Evolutionary conservation across 225 moss, liverwort and hornwort species (phyloP).

Genomic region (Pseudisothecium myosuroides): DNA sequence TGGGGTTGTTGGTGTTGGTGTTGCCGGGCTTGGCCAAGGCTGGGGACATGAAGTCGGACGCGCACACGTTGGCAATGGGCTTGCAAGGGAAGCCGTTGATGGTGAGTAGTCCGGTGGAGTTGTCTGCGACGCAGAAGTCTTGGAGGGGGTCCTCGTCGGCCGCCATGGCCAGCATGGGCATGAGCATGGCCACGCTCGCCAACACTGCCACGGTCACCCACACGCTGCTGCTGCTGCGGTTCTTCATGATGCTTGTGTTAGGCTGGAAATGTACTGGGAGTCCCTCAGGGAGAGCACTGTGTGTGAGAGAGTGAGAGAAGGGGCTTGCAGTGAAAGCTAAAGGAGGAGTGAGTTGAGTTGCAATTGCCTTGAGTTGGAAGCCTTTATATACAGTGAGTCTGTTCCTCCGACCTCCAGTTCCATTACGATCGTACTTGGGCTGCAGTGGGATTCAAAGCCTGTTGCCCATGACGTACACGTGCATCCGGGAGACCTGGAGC

Average conservation of each 20-base stretch:
- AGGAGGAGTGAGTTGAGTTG: too few relatives aligned
- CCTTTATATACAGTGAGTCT: not conserved
- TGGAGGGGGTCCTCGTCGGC: not conserved
- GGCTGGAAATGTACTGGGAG: too few relatives aligned
- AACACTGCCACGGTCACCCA: not conserved
- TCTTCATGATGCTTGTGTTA: not conserved
- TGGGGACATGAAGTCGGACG: not conserved
- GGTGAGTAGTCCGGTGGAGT: not conserved
- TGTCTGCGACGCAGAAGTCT: not conserved
- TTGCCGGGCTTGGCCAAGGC: not conserved
- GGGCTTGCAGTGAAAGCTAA: too few relatives aligned
- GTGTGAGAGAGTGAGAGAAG: accelerated
- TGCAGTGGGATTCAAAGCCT: not conserved
- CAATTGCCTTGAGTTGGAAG: not conserved
- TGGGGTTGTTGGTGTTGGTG: not conserved
- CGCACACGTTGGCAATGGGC: not conserved
- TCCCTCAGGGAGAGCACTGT: not conserved
- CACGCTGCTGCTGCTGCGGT: not conserved
- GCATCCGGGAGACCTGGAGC: not conserved
- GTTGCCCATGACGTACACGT: not conserved
- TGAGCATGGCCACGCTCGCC: not conserved
- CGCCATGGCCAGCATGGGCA: not conserved
- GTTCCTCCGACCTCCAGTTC: not conserved
- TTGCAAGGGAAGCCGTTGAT: not conserved
- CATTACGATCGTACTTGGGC: too few relatives aligned